Conservation (phyloP, 2,329 filamentous ascomycete species). For the Orbilia brochopaga region DNA sequence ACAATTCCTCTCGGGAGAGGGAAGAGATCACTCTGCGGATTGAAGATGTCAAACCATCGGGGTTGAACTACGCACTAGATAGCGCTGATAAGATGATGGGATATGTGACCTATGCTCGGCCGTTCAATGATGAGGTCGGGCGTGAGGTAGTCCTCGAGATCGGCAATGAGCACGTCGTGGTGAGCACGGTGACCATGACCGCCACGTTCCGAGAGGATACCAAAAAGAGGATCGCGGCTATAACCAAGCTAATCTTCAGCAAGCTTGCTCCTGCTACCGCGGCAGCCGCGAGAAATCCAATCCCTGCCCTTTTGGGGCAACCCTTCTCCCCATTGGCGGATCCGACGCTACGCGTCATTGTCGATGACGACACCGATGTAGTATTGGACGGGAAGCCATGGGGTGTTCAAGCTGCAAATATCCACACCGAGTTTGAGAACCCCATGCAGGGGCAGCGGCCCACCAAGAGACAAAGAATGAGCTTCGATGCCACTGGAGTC, state of each 20-base stretch:
- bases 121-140: slow-evolving; percentile 77
- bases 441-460: slow-evolving; percentile 44
- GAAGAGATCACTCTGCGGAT: slow-evolving; percentile 80
- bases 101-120: slow-evolving; percentile 80
- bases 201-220: slow-evolving; percentile 47
- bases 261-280: slow-evolving; percentile 31
- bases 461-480: slow-evolving; percentile 39
- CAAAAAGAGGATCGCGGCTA: slow-evolving; percentile 40
- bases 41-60: slow-evolving; percentile 87
- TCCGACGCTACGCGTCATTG: slow-evolving; percentile 31
- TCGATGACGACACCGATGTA: slow-evolving; percentile 44
- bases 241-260: slow-evolving; percentile 41
- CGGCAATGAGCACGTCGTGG: slow-evolving; percentile 66
- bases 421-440: slow-evolving; percentile 47
- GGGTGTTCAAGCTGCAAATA: slow-evolving; percentile 29
- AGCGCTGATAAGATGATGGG: slow-evolving; percentile 57
- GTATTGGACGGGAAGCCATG: slow-evolving; percentile 33
- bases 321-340: slow-evolving; percentile 25
- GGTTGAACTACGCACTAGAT: slow-evolving; percentile 71
- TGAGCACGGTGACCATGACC: slow-evolving; percentile 48
- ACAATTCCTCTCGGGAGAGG: slow-evolving; percentile 71
- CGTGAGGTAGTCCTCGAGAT: slow-evolving; percentile 82
- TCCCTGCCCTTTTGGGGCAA: slow-evolving; percentile 34
- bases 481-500: slow-evolving; percentile 23
- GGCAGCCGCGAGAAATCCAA: slow-evolving; percentile 21